These are phyloP conservation scores for Coemansia sp. DNA, from an alignment of 371 early-diverging fungal genomes.

Conservation along the genomic window DNA sequence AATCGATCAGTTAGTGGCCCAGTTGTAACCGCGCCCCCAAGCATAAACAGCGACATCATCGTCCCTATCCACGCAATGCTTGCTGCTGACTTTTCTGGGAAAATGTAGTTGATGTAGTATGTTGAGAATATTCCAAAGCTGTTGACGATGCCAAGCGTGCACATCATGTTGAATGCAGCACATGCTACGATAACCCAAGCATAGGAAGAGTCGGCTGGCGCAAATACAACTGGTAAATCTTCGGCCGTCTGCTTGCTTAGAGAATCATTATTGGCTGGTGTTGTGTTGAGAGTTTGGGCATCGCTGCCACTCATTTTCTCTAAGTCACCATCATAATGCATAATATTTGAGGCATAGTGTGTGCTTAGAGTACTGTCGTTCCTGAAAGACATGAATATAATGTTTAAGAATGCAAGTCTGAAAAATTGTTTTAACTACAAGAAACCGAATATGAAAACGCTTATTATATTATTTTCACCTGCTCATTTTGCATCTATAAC, in stretches of 20 bases:
- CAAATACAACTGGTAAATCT: not conserved
- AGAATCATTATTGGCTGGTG: not conserved
- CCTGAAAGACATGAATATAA: not conserved
- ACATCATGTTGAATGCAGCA: constrained; percentile 30
- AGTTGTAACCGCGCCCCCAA: constrained; percentile 28
- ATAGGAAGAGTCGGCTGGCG: constrained; percentile 26
- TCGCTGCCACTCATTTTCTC: not conserved
- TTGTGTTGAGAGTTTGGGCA: not conserved
- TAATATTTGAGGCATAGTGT: not conserved
- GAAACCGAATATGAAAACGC: not conserved
- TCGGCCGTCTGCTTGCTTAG: not conserved
- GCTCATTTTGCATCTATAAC: not conserved
- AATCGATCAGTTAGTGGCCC: constrained; percentile 41
- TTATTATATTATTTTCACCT: not conserved
- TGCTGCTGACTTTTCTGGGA: constrained; percentile 22
- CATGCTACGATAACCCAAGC: constrained; percentile 41
- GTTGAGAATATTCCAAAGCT: constrained; percentile 49
- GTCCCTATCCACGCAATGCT: constrained; percentile 48
- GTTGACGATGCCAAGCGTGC: constrained; percentile 38
- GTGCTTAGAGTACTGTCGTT: constrained; percentile 5
- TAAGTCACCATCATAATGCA: not conserved
- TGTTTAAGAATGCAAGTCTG: not conserved
- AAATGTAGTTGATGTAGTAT: constrained; percentile 42
- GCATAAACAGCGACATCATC: constrained; percentile 26
- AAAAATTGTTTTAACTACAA: not conserved